Percentiles rank a stretch among this genome's conserved stretches.
Evolutionary conservation across 2,329 filamentous ascomycete genomes (phyloP).

Genomic region (Cadophora sp.): DNA sequence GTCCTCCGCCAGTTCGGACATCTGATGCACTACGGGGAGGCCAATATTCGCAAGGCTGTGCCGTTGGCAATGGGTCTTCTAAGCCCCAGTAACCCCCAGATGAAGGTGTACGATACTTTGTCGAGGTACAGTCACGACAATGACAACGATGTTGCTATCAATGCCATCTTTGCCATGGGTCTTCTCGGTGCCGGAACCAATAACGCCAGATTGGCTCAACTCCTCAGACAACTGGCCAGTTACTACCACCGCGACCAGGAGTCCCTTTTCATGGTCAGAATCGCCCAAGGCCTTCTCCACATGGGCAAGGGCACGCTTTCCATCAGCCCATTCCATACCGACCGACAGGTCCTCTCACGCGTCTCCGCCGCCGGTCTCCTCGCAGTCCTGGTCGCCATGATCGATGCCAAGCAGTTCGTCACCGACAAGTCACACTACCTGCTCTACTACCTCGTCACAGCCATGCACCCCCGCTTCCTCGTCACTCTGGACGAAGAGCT

Average conservation of each 20-base stretch:
- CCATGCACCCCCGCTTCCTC: constrained; percentile 96
- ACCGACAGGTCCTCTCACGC: constrained; percentile 91
- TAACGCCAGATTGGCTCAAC: constrained; percentile 93
- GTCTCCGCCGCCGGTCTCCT: constrained; percentile 90
- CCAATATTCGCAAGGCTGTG: constrained; percentile 95
- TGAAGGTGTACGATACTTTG: constrained; percentile 99
- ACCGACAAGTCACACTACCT: constrained; percentile 80
- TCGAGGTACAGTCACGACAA: constrained; percentile 99
- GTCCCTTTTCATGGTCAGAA: constrained; percentile 98
- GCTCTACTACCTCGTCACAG: constrained; percentile 94
- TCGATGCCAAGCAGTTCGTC: constrained; percentile 89
- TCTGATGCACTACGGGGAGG: constrained; percentile 98
- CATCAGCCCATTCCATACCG: constrained; percentile 98
- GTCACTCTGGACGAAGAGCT: constrained; percentile 95
- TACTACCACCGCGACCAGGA: constrained; percentile 98
- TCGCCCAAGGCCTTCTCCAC: constrained; percentile 94
- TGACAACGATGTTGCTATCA: constrained; percentile 96
- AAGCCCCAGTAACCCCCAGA: constrained; percentile 97
- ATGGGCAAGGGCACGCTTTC: constrained; percentile 99
- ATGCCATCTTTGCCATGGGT: constrained; percentile 99
- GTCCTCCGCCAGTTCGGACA: constrained; percentile 96
- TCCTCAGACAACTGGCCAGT: constrained; percentile 91
- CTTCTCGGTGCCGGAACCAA: constrained; percentile 96
- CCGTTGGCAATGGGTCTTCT: constrained; percentile 96
- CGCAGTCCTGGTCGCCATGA: constrained; percentile 89